Base-by-base conservation (phyloP, 192 early-diverging fungal genomes). In the Rhizoclosmatium globosum region DNA sequence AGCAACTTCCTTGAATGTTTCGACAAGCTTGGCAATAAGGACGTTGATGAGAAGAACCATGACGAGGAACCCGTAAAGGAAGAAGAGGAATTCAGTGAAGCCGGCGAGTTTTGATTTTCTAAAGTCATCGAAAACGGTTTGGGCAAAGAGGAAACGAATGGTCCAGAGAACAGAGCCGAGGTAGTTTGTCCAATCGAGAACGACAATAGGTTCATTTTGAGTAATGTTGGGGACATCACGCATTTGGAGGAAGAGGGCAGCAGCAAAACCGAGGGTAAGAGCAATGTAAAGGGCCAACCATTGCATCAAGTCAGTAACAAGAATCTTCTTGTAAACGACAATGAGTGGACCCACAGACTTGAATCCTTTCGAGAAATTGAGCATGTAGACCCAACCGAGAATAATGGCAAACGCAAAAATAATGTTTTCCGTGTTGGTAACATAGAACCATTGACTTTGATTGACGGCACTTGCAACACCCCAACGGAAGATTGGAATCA, bases 241-340 rank as follows among this genome's bases (percentile, higher is more conserved):
- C 71, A 80, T 80, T 66, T 80, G 79, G 39, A 80, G 64, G 50
- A 74, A 80, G 23, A 75, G 50, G 1, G 79, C 79, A 7, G 47
- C 64, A 11, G 79, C 44, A 1, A 75, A 75, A 21, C 79, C 79
- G 31, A 68, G 43, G 3, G 69, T 71, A n/a, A 80, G 44, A 44
- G 41, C 11, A 11, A 48, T n/a, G 48, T 64, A 71, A 6, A 80
- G 64, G 48, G 44, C 31, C 1, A 76, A 13, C 68, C 67, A 80
- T 4, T 21, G 38, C 50, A 80, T 11, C 11, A 80, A 69, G 56
- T 80, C 79, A 39, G 38, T 61, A 23, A 68, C 41, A 21, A 80
- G n/a, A 39, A 80, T 80, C 39, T 48, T 23, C 60, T 41, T 68
- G 66, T 75, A 75, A 31, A 80, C 74, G 21, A 75, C 13, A 50